Evolutionary conservation across 768 basidiomycete species (phyloP), one percentile per base, ranked within the genome.

Genomic region (Serpula lacrymans): DNA sequence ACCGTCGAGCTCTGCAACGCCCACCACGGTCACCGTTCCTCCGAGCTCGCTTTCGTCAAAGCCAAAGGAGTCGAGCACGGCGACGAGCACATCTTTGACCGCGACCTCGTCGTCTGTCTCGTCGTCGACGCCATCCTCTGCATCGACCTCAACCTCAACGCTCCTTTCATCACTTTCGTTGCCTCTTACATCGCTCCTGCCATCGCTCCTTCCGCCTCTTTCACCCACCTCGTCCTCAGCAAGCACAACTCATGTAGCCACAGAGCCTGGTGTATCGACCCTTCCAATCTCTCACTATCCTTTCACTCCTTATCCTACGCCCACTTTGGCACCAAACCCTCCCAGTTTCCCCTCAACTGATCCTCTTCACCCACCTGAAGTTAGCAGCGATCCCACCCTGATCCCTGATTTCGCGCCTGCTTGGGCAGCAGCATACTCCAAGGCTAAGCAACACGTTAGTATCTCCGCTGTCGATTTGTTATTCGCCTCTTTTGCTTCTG

Each of bases 271-370:
- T 14, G 31, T 14, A 14, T 33, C 31, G 14, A 56, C 57, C 10
- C 38, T 64, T 16, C 66, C 67, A 12, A 59, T 65, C 39, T 46
- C 58, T 8, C 41, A 54, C 8, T 58, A 61, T 42, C 40, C 68
- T 0, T 80, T 81, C 64, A 56, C 70, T n/a, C 70, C 77, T 4
- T 79, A 76, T 66, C 75, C 80, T 4, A 62, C 71, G 10, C 77
- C 80, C n/a, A 69, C 74, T 1, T 70, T 74, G 43, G 46, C 62
- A 5, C 66, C 80, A 5, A 57, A 75, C 31, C 62, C 71, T 1
- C 68, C 67, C 13, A 62, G 72, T 5, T 80, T 69, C 48, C 72
- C 72, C 17, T 55, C 63, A 3, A 66, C 68, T 10, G 68, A 76
- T 39, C 79, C 78, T 1, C 60, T 52, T 8, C 60, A 59, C 13